Base-by-base conservation (phyloP, 2,329 filamentous ascomycete genomes). In the Apiospora arundinis region DNA sequence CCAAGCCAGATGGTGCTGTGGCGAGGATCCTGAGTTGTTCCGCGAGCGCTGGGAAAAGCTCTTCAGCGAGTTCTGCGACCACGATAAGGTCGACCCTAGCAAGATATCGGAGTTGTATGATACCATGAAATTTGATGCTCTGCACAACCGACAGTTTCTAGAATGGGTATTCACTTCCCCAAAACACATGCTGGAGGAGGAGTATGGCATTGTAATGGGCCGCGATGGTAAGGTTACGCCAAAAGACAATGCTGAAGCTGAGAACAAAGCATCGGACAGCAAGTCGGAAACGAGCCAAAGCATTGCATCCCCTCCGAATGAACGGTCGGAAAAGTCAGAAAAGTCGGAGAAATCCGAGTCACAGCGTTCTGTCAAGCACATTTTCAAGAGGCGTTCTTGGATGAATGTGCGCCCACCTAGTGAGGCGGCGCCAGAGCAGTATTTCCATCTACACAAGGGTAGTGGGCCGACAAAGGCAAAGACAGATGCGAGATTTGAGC, bases 31-130 rank as follows among this genome's bases (percentile, higher is more conserved):
- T 0, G 94, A 97, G 75, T 87, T 99, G 1, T 99, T 99, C 86
- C 93, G 93, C 75, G 96, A 99, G 81, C 90, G 96, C 42, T 99
- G 96, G 96, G 96, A 98, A 83, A 99, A 99, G 84, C 88, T 99
- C 1, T 99, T 99, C 82, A 90, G 92, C 67, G 96, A 99, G 80
- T 99, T 99, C 78, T 96, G 93, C 75, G 97, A 99, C 80, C 92
- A 93, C 1, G 96, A 99, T 78, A 99, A 99, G 85, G 95, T 98
- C 23, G 96, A 99, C 81, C 97, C 97, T 23, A 97, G 95, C 86
- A 99, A 99, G 85, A 95, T 99, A 73, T 98, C 95, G 6, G 96
- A 99, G 83, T 88, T 99, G 2, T 99, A 99, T 81, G 96, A 99
- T 81, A 98, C 95, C 25, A 98, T 99, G 96, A 99, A 99, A 82